These are phyloP conservation scores for Apodospora peruviana DNA, from an alignment of 495 filamentous ascomycete species.

Conservation along the genomic window DNA sequence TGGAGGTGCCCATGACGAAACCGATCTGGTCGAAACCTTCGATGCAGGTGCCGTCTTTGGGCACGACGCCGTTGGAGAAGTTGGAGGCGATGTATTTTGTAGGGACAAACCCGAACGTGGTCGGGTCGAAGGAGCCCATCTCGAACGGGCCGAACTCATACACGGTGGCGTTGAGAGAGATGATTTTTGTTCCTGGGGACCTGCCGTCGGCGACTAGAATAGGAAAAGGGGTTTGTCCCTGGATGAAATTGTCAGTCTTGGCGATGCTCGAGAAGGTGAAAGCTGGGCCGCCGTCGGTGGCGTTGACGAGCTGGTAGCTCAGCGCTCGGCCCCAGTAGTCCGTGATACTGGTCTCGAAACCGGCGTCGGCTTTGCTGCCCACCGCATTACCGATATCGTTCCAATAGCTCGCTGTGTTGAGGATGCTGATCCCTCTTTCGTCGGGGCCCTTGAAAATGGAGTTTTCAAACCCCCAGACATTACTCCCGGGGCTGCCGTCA, in stretches of 20 bases:
- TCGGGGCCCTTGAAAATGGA: slow-evolving; percentile 59
- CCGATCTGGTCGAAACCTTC: slow-evolving; percentile 80
- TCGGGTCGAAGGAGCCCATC: slow-evolving; percentile 79
- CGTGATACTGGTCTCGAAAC: slow-evolving; percentile 72
- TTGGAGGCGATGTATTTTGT: slow-evolving; percentile 72
- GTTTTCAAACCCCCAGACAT: slow-evolving; percentile 72
- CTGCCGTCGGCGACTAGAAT: slow-evolving; percentile 74
- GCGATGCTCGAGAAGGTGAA: slow-evolving; percentile 91
- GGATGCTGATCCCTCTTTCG: slow-evolving; percentile 24
- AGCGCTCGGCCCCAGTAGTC: slow-evolving; percentile 85
- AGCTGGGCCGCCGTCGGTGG: slow-evolving; percentile 64
- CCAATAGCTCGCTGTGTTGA: slow-evolving; percentile 60
- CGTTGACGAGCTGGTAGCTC: slow-evolving; percentile 79
- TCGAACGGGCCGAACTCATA: slow-evolving; percentile 88
- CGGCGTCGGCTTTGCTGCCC: slow-evolving; percentile 58
- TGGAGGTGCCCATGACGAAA: slow-evolving; percentile 87
- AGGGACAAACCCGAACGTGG: slow-evolving; percentile 71
- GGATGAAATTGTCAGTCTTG: slow-evolving; percentile 55
- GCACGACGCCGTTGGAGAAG: slow-evolving; percentile 62
- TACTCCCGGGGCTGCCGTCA: slow-evolving; percentile 44
- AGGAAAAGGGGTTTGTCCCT: slow-evolving; percentile 75
- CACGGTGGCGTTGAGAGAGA: slow-evolving; percentile 74
- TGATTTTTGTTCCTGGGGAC: slow-evolving; percentile 54
- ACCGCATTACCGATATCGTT: slow-evolving; percentile 57
- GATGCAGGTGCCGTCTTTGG: slow-evolving; percentile 58